These are phyloP conservation scores for Epipyxis sp. DNA, from an alignment of 108 stramenopile species.

Conservation along the genomic window DNA sequence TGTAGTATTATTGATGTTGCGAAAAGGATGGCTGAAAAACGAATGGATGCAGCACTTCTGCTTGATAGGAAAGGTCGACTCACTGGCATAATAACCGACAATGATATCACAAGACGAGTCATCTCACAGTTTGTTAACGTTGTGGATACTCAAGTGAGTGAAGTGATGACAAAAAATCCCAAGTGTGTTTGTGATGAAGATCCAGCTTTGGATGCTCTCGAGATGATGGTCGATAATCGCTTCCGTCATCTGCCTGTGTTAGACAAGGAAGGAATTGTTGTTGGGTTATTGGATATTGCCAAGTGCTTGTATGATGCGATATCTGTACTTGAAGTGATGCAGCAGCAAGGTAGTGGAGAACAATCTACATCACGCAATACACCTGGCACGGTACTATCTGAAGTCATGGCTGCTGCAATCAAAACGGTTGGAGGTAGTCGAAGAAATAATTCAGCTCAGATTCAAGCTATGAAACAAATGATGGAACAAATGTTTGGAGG, in stretches of 20 bases:
- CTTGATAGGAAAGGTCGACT: neutral
- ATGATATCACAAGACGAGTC: constrained; percentile 45
- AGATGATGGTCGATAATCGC: constrained; percentile 84
- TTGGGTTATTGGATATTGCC: constrained; percentile 85
- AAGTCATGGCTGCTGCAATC: constrained; percentile 56
- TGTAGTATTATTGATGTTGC: constrained; percentile 30
- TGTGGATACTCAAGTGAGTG: neutral
- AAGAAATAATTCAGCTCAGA: neutral
- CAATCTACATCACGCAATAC: too few relatives aligned
- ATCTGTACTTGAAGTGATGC: constrained; percentile 70
- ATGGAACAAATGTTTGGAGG: constrained; percentile 48
- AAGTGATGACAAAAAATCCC: constrained; percentile 19
- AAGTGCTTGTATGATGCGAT: constrained; percentile 92
- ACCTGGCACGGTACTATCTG: constrained; percentile 58
- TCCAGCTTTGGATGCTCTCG: constrained; percentile 76
- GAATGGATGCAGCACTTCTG: constrained; percentile 33
- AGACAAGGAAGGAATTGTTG: constrained; percentile 71
- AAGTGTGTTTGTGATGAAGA: constrained; percentile 45
- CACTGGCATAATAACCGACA: constrained; percentile 48
- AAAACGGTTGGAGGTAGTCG: neutral
- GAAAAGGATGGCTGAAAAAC: constrained; percentile 22
- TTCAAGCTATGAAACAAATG: constrained; percentile 25
- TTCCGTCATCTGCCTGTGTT: constrained; percentile 80
- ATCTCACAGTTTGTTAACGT: neutral
- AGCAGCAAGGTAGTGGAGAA: too few relatives aligned